phyloP scores from a whole-genome alignment of 352 stramenopile genomes.

The Peronospora farinosa region DNA sequence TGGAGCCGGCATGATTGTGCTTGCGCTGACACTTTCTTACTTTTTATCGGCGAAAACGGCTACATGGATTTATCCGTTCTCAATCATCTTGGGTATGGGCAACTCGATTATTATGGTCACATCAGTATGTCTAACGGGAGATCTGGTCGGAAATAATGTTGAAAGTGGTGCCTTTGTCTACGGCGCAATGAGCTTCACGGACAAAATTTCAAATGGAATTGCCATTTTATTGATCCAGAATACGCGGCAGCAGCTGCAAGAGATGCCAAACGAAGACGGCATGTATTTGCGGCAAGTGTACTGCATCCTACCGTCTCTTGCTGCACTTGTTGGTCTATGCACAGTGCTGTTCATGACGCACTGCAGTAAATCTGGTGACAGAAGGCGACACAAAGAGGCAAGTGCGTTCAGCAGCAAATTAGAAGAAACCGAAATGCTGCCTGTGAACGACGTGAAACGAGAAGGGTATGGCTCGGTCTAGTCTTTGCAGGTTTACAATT shows the following conservation, averaged over 20 bases:
- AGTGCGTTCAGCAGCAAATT: conserved; percentile 21
- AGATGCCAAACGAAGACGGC: conserved; percentile 45
- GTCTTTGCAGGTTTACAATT: not conserved
- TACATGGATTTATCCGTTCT: conserved; percentile 69
- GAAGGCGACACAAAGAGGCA: conserved; percentile 18
- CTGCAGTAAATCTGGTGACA: conserved; percentile 34
- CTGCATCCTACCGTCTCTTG: conserved; percentile 59
- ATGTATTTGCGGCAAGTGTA: conserved; percentile 73
- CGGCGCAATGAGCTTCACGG: conserved; percentile 82
- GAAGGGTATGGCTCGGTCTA: conserved; percentile 22
- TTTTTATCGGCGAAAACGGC: conserved; percentile 51
- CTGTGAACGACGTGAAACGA: conserved; percentile 15
- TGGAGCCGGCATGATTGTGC: conserved; percentile 44
- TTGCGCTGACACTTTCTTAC: conserved; percentile 49
- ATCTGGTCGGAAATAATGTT: conserved; percentile 74
- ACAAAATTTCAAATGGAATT: conserved; percentile 84
- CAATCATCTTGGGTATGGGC: conserved; percentile 67
- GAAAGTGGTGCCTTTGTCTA: conserved; percentile 84
- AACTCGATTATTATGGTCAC: conserved; percentile 87
- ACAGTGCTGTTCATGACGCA: conserved; percentile 76
- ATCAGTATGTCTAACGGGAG: conserved; percentile 74
- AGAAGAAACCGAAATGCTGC: conserved; percentile 28
- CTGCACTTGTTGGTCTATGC: conserved; percentile 46
- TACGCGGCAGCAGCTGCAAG: conserved; percentile 60
- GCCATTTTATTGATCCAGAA: conserved; percentile 81